A percentile compares a stretch with the other conserved stretches of the same genome.
phyloP scores from a whole-genome alignment of 2,329 filamentous ascomycete species.

The Fusarium drepaniforme region DNA sequence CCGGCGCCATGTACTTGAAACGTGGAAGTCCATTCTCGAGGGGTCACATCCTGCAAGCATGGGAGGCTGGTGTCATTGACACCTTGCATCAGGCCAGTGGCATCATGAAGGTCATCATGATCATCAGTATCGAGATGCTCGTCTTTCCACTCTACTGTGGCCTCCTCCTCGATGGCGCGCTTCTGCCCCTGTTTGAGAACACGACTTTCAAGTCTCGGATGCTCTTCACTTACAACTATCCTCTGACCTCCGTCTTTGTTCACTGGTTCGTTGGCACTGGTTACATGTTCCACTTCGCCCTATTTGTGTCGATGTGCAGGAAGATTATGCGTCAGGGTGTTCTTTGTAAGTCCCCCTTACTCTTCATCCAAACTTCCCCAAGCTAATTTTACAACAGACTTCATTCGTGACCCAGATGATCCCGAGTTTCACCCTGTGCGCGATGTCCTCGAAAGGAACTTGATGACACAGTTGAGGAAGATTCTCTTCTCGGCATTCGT shows the following conservation, averaged over 20 bases:
- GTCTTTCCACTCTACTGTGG: constrained; percentile 97
- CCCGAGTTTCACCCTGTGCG: constrained; percentile 98
- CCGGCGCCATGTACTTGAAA: constrained; percentile 84
- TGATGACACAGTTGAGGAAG: constrained; percentile 93
- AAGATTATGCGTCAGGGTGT: constrained; percentile 97
- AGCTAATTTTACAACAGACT: constrained; percentile 68
- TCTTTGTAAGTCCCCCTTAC: constrained; percentile 73
- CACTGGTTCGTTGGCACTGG: constrained; percentile 99
- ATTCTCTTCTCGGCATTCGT: constrained; percentile 96
- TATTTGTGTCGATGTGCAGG: constrained; percentile 98
- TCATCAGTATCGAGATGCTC: constrained; percentile 99
- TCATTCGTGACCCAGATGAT: constrained; percentile 97
- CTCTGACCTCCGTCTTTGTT: constrained; percentile 92
- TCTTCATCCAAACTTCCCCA: background rate
- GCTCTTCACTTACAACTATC: constrained; percentile 81
- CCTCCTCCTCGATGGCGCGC: constrained; percentile 86
- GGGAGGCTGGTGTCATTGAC: constrained; percentile 85
- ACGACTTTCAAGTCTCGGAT: constrained; percentile 83
- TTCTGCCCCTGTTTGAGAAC: constrained; percentile 89
- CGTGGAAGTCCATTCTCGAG: constrained; percentile 77
- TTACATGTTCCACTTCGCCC: constrained; percentile 99
- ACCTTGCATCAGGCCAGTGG: constrained; percentile 92
- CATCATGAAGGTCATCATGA: constrained; percentile 96
- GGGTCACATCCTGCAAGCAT: constrained; percentile 66
- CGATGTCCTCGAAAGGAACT: constrained; percentile 92